These are phyloP conservation scores for Apiospora koreana DNA, from an alignment of 2,329 filamentous ascomycete genomes.

Conservation along the genomic window DNA sequence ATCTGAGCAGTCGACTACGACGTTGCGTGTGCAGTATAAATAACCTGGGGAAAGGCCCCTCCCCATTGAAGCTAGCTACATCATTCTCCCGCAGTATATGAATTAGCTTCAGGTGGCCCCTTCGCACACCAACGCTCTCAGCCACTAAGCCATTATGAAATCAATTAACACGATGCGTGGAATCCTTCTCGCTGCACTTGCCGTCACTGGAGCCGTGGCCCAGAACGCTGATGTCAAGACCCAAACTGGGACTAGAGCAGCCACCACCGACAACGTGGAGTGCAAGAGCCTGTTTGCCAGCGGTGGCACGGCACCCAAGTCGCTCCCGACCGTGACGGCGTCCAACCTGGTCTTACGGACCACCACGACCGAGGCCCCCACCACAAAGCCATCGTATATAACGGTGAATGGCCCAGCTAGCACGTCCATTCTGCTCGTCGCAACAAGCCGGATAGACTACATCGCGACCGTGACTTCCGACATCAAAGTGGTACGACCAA, in stretches of 20 bases:
- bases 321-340: constrained; percentile 18
- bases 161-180: background rate
- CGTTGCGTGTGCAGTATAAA: no score
- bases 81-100: no score
- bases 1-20: no score
- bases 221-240: background rate
- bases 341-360: constrained; percentile 13
- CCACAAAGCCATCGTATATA: background rate
- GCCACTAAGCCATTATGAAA: no score
- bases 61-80: no score
- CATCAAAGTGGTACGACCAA: constrained; percentile 17
- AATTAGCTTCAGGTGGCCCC: no score
- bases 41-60: no score
- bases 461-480: constrained; percentile 14
- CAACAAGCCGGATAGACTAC: background rate
- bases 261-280: background rate
- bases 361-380: constrained; percentile 17
- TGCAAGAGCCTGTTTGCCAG: constrained; percentile 23
- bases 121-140: background rate
- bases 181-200: background rate
- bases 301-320: constrained; percentile 19
- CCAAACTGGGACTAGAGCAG: background rate
- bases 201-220: background rate
- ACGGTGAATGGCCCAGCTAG: background rate
- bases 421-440: background rate